phyloP scores from a whole-genome alignment of 345 rosid species.

The Brassica cretica region DNA sequence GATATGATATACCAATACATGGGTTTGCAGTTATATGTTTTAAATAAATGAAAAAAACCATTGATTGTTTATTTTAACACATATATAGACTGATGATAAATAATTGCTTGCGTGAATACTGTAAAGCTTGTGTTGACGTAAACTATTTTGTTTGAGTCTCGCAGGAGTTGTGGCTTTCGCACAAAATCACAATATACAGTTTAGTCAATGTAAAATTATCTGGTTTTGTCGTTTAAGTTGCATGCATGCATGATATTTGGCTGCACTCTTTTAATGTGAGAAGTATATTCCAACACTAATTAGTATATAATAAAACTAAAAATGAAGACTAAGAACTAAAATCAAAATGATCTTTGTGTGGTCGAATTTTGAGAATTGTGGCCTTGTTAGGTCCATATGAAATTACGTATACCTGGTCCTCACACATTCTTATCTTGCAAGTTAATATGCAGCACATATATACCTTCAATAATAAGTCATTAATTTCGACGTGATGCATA shows the following conservation, averaged over 20 bases:
- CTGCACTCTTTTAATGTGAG: slow-evolving; percentile 33
- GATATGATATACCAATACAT: background rate
- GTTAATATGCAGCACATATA: slow-evolving; percentile 22
- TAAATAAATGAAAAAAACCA: background rate
- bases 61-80: background rate
- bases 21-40: background rate
- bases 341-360: slow-evolving; percentile 21
- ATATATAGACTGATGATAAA: background rate
- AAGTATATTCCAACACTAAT: slow-evolving; percentile 40
- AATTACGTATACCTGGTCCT: slow-evolving; percentile 34
- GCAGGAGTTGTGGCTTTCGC: slow-evolving; percentile 31
- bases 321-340: background rate
- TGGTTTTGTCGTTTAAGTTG: slow-evolving; percentile 32
- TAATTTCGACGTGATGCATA: slow-evolving; percentile 19
- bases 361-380: slow-evolving; percentile 30
- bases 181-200: slow-evolving; percentile 23
- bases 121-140: slow-evolving; percentile 22
- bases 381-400: slow-evolving; percentile 31
- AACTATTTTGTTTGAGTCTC: slow-evolving; percentile 21
- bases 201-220: slow-evolving; percentile 20
- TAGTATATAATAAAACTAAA: slow-evolving; percentile 1
- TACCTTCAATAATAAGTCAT: slow-evolving; percentile 25
- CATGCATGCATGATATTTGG: slow-evolving; percentile 39
- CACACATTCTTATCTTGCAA: slow-evolving; percentile 24
- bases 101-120: background rate